Base-by-base conservation (phyloP, 2,329 filamentous ascomycete species). In the Amauroascus niger region DNA sequence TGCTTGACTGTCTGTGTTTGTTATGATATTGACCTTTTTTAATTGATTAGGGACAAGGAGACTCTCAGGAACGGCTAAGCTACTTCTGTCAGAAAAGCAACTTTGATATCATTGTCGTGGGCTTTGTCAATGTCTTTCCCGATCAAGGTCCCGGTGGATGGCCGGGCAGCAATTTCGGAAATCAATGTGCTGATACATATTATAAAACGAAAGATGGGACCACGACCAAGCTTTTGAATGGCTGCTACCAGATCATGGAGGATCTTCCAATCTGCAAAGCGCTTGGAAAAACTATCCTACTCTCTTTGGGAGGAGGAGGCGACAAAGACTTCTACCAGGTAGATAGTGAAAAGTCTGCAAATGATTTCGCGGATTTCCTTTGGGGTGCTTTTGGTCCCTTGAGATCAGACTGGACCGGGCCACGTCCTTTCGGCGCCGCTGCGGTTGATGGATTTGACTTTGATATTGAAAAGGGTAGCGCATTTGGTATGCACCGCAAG, bases 81-180 rank as follows among this genome's bases (percentile, higher is more conserved):
- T 67, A 76, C 48, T 76, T 77, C 59, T 82, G 79, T 65, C 61
- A 71, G 35, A 74, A 79, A 51, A 65, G 71, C 0, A 71, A 69
- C 30, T 64, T 79, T 54, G 79, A 81, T 57, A 76, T 81, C 47
- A 76, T 82, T 62, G 76, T 75, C 56, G 64, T 81, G 55, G 77
- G 68, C 3, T 82, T 81, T 59, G 69, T 82, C 53, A 78, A 78
- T 58, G 59, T 67, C 37, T 81, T 80, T 60, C 78, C 79, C 0
- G 69, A 74, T 50, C 68, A 72, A 44, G 62, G 63, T 28, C 56
- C 63, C 16, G 71, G 69, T 37, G 73, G 71, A 33, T 78, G 71
- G 57, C 78, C 79, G 4, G 72, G 70, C 9, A 74, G 71, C 11
- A 79, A 81, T 66, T 81, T 80, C 61, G 79, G 75, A 57, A 79